Evolutionary conservation across 257 asterid species (phyloP), one percentile per base, ranked within the genome.

Genomic region (Asclepias syriaca): DNA sequence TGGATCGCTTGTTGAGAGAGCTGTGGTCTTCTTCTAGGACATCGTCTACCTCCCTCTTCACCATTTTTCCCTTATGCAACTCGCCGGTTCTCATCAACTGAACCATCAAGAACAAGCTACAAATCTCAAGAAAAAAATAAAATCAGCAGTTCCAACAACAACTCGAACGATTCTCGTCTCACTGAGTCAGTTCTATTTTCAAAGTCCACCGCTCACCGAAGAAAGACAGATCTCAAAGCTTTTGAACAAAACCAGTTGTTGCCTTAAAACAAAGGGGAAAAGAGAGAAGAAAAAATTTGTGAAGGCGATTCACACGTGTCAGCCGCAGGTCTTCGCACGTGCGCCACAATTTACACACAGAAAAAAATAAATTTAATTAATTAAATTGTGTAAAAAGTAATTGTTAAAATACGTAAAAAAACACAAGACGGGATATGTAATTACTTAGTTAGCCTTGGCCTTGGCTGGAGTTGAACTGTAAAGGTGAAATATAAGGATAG

Each of bases 1-100:
- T 87, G 55, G 83, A 80, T 65, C 91, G 86, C 77, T 87, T 87
- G 58, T 69, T 66, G 57, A 79, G 72, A 19, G 85, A 79, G 29
- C 84, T 79, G 24, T 82, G 70, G 67, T 82, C 84, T 69, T 84
- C 92, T 65, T 84, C 87, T 66, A 84, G 58, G 18, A 68, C 60
- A 68, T 86, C 89, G 37, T 84, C 87, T 24, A 65, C 69, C 71
- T 87, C 87, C 76, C 71, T 50, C 79, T 78, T 81, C 69, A 80
- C 86, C 86, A 74, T 75, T 68, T 79, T 77, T 13, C 79, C 86
- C 43, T 57, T 73, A 51, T 39, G 72, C 56, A 72, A 72, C 68
- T 80, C 72, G 19, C 78, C 75, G 14, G 65, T 70, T 16, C 75
- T 79, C 87, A 83, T 75, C 80, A 77, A 71, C 69, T 75, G 80